phyloP scores from a whole-genome alignment of 306 rosid genomes.

The Urtica urens region DNA sequence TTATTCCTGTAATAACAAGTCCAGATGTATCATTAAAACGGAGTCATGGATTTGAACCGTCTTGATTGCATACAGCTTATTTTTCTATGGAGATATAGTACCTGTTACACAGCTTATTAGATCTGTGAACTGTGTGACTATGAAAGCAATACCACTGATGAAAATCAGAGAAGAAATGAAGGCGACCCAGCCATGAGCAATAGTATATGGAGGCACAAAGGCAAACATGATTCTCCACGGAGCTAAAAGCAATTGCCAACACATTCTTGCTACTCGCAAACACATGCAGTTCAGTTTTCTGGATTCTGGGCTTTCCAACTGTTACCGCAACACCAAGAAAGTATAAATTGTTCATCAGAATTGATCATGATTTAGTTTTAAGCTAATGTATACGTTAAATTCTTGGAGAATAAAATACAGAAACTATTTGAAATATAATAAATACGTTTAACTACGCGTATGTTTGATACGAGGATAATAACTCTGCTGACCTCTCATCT shows the following conservation, averaged over 20 bases:
- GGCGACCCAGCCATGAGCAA: slow-evolving; percentile 93
- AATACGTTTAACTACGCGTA: too few species aligned
- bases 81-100: slow-evolving; percentile 21
- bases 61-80: slow-evolving; percentile 11
- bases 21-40: neutral
- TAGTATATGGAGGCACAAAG: slow-evolving; percentile 72
- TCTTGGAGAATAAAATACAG: too few species aligned
- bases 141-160: slow-evolving; percentile 82
- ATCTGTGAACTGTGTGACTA: slow-evolving; percentile 77
- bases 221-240: slow-evolving; percentile 90
- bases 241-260: slow-evolving; percentile 51
- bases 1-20: slow-evolving; percentile 48
- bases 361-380: neutral
- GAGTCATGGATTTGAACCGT: slow-evolving; percentile 7
- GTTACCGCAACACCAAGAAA: too few species aligned
- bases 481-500: too few species aligned
- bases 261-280: slow-evolving; percentile 34
- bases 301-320: slow-evolving; percentile 59
- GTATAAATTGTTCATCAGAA: slow-evolving; percentile 13
- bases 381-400: too few species aligned
- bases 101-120: slow-evolving; percentile 95
- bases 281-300: slow-evolving; percentile 30
- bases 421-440: too few species aligned
- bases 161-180: slow-evolving; percentile 69
- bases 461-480: too few species aligned